A percentile compares a stretch with the other conserved stretches of the same genome.
phyloP scores from a whole-genome alignment of 1,139 yeast genomes.

The Suhomyces guaymorum region DNA sequence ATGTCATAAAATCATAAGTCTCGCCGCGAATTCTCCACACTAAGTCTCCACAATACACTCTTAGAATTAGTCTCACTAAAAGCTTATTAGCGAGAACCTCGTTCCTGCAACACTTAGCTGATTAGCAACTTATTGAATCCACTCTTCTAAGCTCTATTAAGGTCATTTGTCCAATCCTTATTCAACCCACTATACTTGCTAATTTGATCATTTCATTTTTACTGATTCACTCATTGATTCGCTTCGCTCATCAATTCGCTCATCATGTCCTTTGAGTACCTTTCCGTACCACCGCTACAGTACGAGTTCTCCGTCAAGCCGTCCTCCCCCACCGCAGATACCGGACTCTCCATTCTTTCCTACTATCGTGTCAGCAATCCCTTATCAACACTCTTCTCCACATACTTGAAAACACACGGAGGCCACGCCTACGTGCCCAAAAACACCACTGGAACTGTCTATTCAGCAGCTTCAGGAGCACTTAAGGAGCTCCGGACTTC shows the following conservation, averaged over 20 bases:
- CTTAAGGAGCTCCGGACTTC: conserved; percentile 5
- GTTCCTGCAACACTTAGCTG: too few relatives aligned
- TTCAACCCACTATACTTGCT: too few relatives aligned
- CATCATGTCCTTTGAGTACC: conserved; percentile 5
- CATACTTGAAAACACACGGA: conserved; percentile 1
- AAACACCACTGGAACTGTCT: neutral
- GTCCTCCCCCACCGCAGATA: conserved; percentile 1
- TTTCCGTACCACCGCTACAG: conserved; percentile 5
- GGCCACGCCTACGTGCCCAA: neutral
- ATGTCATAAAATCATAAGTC: too few relatives aligned
- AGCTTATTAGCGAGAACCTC: too few relatives aligned
- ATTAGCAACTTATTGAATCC: too few relatives aligned
- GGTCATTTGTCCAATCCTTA: too few relatives aligned
- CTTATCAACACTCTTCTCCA: neutral
- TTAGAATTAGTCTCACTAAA: too few relatives aligned
- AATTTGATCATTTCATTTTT: too few relatives aligned
- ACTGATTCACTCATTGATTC: neutral
- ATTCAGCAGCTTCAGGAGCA: conserved; percentile 1
- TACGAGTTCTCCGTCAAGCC: conserved; percentile 6
- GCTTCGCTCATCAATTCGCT: neutral
- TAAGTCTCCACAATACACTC: neutral
- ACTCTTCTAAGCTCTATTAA: too few relatives aligned
- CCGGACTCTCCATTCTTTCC: conserved; percentile 1
- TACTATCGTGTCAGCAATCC: conserved; percentile 3
- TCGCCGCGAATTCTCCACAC: neutral